Evolutionary conservation across 208 protist species (phyloP), one percentile per base, ranked within the genome.

Genomic region (Leishmania gerbilli): DNA sequence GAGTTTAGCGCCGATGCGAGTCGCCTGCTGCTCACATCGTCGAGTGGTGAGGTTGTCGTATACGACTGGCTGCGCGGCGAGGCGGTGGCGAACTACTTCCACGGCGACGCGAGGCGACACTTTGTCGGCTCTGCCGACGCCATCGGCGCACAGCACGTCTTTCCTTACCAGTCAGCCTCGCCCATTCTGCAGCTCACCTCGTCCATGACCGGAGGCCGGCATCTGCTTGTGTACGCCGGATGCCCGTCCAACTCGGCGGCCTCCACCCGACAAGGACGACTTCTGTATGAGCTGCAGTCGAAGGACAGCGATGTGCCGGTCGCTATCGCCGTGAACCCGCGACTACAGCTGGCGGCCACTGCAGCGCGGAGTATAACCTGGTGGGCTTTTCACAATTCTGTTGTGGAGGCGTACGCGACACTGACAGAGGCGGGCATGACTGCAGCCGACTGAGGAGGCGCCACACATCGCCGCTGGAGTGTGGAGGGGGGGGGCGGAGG

Each of bases 251-350:
- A 21, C 67, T 13, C 77, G 19, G 45, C 47, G 7, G 19, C n/a
- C 15, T 6, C n/a, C 53, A 53, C 80, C n/a, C 79, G 62, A 71
- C 74, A 85, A 34, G 93, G 90, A 3, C 71, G 62, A n/a, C 83
- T 97, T 24, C 53, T 74, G 65, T 94, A 91, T 68, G 83, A 94
- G 79, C 68, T 97, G 75, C 92, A 95, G 76, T 93, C 90, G 11
- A 94, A 89, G 76, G 94, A 95, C 79, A 95, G 88, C 83, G 94
- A 95, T 71, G 83, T 91, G 42, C 90, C 91, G 45, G 84, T 93
- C 4, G 89, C 86, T 2, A 21, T 96, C 34, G 84, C 88, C 55
- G 92, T 97, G 58, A 96, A 96, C 79, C 84, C 86, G 56, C 84
- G 89, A 19, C 95, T 89, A 42, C 82, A 84, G 31, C 79, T 97